Conservation (phyloP, 2,329 filamentous ascomycete genomes). For the Aphanocladium album region DNA sequence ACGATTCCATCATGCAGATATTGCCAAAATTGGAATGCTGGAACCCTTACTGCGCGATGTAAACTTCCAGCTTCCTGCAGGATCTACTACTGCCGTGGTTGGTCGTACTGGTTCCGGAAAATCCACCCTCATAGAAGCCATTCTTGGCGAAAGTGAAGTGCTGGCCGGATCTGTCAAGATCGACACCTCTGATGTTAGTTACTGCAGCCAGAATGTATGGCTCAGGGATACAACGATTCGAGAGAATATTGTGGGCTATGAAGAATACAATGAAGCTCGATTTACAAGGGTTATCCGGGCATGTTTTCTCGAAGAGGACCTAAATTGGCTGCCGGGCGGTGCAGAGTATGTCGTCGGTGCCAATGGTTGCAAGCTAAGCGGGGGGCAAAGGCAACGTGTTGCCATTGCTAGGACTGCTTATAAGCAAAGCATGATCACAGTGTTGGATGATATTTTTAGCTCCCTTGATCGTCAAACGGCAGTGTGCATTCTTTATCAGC, state of each 20-base stretch:
- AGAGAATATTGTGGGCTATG: neutral
- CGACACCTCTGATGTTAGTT: neutral
- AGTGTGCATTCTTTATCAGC: neutral
- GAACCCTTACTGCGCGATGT: neutral
- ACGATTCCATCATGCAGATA: neutral
- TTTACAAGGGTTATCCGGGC: neutral
- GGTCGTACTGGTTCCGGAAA: neutral
- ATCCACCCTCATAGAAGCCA: neutral
- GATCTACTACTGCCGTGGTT: neutral
- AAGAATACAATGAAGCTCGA: neutral
- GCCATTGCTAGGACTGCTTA: constrained; percentile 13
- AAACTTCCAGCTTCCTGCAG: neutral
- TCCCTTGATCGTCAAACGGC: neutral
- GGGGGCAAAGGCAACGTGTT: neutral
- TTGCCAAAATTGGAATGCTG: neutral
- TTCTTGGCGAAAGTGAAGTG: neutral
- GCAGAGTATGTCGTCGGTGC: neutral
- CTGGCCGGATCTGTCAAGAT: neutral
- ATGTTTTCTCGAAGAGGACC: neutral
- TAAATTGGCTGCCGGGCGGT: neutral
- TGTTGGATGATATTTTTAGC: neutral
- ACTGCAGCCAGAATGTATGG: neutral
- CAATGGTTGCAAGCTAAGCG: neutral
- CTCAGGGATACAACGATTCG: neutral
- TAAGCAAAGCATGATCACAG: neutral